phyloP scores from a whole-genome alignment of 345 rosid species.

The Bruguiera gymnorhiza region DNA sequence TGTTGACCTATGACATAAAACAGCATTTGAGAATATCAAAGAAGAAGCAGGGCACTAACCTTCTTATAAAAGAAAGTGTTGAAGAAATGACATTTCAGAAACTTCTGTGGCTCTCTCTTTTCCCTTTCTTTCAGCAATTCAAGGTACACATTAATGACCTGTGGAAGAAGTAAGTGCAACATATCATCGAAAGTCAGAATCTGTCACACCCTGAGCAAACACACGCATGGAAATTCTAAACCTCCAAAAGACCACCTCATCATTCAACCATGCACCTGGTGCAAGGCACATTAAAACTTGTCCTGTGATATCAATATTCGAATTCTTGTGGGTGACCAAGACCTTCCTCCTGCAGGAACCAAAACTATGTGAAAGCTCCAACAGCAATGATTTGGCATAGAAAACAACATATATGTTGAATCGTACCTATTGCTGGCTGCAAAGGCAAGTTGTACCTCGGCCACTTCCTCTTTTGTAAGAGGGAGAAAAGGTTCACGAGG shows the following conservation, averaged over 20 bases:
- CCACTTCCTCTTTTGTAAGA: slow-evolving; percentile 69
- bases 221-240: neutral
- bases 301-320: slow-evolving; percentile 74
- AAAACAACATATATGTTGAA: slow-evolving; percentile 8
- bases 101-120: slow-evolving; percentile 77
- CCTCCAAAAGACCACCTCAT: slow-evolving; percentile 57
- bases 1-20: neutral
- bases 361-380: slow-evolving; percentile 17
- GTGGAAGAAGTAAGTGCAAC: slow-evolving; percentile 20
- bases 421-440: slow-evolving; percentile 51
- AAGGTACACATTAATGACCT: slow-evolving; percentile 89
- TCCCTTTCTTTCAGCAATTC: slow-evolving; percentile 94
- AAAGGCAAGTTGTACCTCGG: slow-evolving; percentile 55
- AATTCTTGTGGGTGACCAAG: slow-evolving; percentile 53
- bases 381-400: slow-evolving; percentile 8
- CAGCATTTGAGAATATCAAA: neutral
- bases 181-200: neutral
- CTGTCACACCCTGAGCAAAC: neutral
- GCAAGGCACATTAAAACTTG: slow-evolving; percentile 62
- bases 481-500: slow-evolving; percentile 66
- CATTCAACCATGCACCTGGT: slow-evolving; percentile 87
- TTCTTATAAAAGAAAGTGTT: slow-evolving; percentile 90
- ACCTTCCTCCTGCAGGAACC: slow-evolving; percentile 49
- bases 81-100: slow-evolving; percentile 88
- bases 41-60: slow-evolving; percentile 40